Evolutionary conservation across 2,329 filamentous ascomycete genomes (phyloP).

Genomic region (Herpomyces periplanetae): DNA sequence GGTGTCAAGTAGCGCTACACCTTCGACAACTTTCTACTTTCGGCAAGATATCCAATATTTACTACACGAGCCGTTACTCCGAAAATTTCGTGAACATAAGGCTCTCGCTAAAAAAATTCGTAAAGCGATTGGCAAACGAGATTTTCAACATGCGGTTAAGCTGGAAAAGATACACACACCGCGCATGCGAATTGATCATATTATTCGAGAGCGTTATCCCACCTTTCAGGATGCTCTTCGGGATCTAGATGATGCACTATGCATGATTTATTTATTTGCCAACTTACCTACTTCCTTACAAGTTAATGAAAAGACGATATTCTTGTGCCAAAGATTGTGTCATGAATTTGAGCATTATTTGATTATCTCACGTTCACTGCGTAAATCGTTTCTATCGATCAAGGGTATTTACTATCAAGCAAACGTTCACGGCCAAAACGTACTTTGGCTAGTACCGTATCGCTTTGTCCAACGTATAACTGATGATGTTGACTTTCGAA

Average conservation of each 20-base stretch:
- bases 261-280: conserved; percentile 86
- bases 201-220: conserved; percentile 89
- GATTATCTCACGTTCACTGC: conserved; percentile 55
- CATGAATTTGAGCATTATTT: conserved; percentile 95
- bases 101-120: conserved; percentile 89
- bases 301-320: conserved; percentile 78
- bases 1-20: conserved; percentile 56
- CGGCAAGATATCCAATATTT: conserved; percentile 95
- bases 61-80: conserved; percentile 66
- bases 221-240: conserved; percentile 77
- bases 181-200: conserved; percentile 65
- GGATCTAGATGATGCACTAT: conserved; percentile 81
- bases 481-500: conserved; percentile 80
- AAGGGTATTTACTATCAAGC: conserved; percentile 99
- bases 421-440: conserved; percentile 78
- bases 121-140: conserved; percentile 54
- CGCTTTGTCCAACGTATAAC: conserved; percentile 84
- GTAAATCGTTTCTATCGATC: conserved; percentile 88
- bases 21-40: conserved; percentile 63
- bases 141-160: conserved; percentile 52
- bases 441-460: conserved; percentile 88
- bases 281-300: conserved; percentile 63
- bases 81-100: conserved; percentile 91
- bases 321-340: conserved; percentile 60
- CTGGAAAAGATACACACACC: conserved; percentile 70